Base-by-base conservation (phyloP, 1,284 basidiomycete genomes). In the Trichosporon sp. region DNA sequence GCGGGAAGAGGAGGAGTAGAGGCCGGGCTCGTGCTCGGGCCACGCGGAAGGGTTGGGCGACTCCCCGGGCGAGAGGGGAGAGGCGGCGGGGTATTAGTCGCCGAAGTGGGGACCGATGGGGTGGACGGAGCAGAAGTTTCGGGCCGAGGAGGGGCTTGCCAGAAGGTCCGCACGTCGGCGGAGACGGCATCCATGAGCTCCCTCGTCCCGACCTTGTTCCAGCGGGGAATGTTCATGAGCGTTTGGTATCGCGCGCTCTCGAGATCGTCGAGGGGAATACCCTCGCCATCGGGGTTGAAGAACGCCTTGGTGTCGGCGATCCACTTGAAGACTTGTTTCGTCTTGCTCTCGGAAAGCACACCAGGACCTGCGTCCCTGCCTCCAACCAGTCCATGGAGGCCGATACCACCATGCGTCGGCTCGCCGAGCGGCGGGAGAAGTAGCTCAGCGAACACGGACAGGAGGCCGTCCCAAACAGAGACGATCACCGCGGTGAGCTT, bases 241-340 rank as follows among this genome's bases (percentile, higher is more conserved):
- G 84, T 83, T 37, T 78, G 77, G 75, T 84, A 85, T 0, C 71
- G 70, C 3, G 80, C 80, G 0, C 70, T 65, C 65, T 83, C 79
- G 16, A 85, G 77, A 43, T 68, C 61, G 16, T 67, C 16, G n/a
- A 80, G 31, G 0, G 82, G 82, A 2, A 85, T 78, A 12, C 83
- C 83, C 69, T 83, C 73, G 54, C 84, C 83, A 4, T 72, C 71
- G 8, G 84, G 83, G 71, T 84, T 84, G 77, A 83, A 84, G 75
- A 84, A 85, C 0, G 74, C 68, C 70, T 83, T 84, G 59, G 84
- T 73, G 19, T 81, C 63, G 70, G 81, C 77, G 4, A 83, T 75
- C 82, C 82, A 84, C 69, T 83, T 83, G 80, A 83, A 84, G 11
- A 85, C 78, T 32, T 83, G 73, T 68, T 81, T 81, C 19, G 80